Base-by-base conservation (phyloP, 2,329 filamentous ascomycete species). In the Epichloe bromicola region DNA sequence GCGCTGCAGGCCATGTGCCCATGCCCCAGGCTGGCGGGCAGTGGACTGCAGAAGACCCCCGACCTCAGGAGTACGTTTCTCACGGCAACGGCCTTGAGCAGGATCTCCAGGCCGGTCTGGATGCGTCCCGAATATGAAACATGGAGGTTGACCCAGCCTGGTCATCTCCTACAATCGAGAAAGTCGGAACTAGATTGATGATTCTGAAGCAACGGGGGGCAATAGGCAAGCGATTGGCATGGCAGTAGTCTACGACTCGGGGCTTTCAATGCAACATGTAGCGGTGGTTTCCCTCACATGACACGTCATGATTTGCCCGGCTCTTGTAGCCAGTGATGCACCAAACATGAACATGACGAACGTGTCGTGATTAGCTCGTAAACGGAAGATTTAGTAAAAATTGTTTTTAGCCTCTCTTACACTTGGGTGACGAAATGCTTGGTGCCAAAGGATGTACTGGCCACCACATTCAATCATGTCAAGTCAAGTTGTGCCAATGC, bases 21-120 rank as follows among this genome's bases (percentile, higher is more conserved):
- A 74, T 80, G 61, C 78, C 75, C 0, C 63, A 69, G 42, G 69
- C 64, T n/a, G 68, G 66, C 30, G 63, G 67, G 20, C 74, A 79
- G 58, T 82, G 79, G 79, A 78, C 68, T 6, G 72, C 74, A 15
- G 76, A 82, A 58, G 79, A 82, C 50, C 79, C 79, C 7, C 67
- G 79, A 40, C 79, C 79, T 5, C 76, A 82, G 60, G 78, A 81
- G 61, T 80, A 79, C 57, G 63, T 69, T 33, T 64, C 67, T 45
- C 71, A 73, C 37, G 65, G 68, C 43, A 70, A 70, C 41, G 73
- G 73, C 4, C 68, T 83, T 19, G 79, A 83, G 66, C 76, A 75
- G 30, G 79, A 82, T 54, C 69, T 83, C 40, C 76, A 76, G 33
- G 75, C 74, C 30, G 77, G 65, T 4, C 58, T 67, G 43, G 65